Conservation (phyloP, 2,329 filamentous ascomycete species). For the Knoxdaviesia capensis region DNA sequence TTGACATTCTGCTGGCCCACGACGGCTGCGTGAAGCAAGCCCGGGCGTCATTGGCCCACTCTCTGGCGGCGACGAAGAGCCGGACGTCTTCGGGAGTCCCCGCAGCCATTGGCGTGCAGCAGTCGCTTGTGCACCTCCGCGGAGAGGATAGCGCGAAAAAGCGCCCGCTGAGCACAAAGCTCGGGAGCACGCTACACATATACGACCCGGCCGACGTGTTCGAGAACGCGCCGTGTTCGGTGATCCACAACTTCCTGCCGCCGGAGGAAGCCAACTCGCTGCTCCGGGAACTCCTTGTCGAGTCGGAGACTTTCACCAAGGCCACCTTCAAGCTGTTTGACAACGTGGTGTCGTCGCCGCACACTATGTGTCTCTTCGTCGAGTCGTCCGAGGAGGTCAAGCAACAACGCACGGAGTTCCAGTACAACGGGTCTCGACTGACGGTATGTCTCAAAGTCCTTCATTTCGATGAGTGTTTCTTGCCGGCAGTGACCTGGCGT, state of each 20-base stretch:
- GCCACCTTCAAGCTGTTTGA: constrained; percentile 76
- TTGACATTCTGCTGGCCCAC: constrained; percentile 61
- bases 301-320: constrained; percentile 50
- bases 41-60: constrained; percentile 18
- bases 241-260: constrained; percentile 80
- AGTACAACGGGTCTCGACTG: constrained; percentile 65
- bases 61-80: constrained; percentile 23
- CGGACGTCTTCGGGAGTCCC: constrained; percentile 5
- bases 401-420: constrained; percentile 57
- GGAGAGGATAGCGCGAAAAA: constrained; percentile 16
- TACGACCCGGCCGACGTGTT: constrained; percentile 69
- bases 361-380: constrained; percentile 70
- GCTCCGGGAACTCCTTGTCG: constrained; percentile 53
- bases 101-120: constrained; percentile 32
- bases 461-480: background rate
- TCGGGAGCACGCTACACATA: constrained; percentile 61
- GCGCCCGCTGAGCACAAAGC: constrained; percentile 43
- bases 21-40: constrained; percentile 57
- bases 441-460: constrained; percentile 19
- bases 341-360: constrained; percentile 64
- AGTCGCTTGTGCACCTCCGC: constrained; percentile 37
- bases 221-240: constrained; percentile 69
- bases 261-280: constrained; percentile 50
- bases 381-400: constrained; percentile 49
- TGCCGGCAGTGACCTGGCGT: background rate